Evolutionary conservation across 1,139 yeast species (phyloP).

Genomic region (Lodderomyces elongisporus): DNA sequence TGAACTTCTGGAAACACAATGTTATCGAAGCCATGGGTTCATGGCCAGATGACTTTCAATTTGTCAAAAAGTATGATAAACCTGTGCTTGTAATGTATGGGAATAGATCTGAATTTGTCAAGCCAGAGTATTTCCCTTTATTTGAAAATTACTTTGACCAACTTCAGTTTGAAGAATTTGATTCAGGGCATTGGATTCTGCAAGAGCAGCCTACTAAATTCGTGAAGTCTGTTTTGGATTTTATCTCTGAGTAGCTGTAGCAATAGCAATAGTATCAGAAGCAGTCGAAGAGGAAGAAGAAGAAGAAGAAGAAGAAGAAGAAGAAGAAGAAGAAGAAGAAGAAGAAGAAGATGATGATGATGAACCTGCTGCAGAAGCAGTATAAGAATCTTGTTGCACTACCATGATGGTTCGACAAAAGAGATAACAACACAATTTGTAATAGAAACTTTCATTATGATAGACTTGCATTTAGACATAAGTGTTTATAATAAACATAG

Average conservation of each 20-base stretch:
- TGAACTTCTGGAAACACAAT: constrained; percentile 23
- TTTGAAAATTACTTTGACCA: constrained; percentile 37
- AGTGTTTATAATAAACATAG: too few species aligned
- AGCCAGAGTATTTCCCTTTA: constrained; percentile 19
- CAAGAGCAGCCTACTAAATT: constrained; percentile 38
- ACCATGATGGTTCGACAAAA: too few species aligned
- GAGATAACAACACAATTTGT: too few species aligned
- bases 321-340: constrained; percentile 1
- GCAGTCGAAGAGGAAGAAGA: background rate
- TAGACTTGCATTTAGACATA: too few species aligned
- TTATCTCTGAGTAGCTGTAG: constrained; percentile 9
- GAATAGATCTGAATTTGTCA: constrained; percentile 36
- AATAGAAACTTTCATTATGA: too few species aligned
- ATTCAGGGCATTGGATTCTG: constrained; percentile 46
- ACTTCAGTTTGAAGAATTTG: constrained; percentile 23
- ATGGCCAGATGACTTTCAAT: constrained; percentile 39
- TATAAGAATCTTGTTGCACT: too few species aligned
- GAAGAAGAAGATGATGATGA: background rate
- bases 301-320: background rate
- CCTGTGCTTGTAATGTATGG: constrained; percentile 43
- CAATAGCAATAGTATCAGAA: background rate
- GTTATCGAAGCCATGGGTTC: constrained; percentile 30
- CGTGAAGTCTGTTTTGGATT: constrained; percentile 20
- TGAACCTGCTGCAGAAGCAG: too few species aligned
- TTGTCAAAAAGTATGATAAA: constrained; percentile 19